phyloP scores from a whole-genome alignment of 2,329 filamentous ascomycete species.

The Apiospora saccharicola region DNA sequence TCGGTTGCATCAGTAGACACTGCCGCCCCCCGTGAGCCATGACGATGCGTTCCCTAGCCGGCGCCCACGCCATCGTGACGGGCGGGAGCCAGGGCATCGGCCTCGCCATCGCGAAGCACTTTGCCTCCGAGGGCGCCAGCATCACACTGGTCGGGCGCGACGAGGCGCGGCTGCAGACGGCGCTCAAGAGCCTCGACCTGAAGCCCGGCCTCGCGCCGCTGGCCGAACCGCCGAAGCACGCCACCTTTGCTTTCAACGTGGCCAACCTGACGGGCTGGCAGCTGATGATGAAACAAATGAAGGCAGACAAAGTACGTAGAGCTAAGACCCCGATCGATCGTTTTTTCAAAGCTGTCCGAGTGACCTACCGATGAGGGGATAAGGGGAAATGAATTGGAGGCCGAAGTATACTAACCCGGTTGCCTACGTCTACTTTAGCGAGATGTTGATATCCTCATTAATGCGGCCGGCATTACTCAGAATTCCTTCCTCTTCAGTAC shows the following conservation, averaged over 20 bases:
- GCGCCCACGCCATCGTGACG: constrained; percentile 67
- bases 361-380: neutral
- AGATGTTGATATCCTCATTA: constrained; percentile 70
- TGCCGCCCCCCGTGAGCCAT: neutral
- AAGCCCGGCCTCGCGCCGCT: constrained; percentile 24
- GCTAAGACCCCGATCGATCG: too few species aligned
- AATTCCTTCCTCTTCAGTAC: constrained; percentile 68
- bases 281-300: neutral
- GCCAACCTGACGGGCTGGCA: constrained; percentile 24
- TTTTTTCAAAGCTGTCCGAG: neutral
- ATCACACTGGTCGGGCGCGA: constrained; percentile 69
- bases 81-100: constrained; percentile 78
- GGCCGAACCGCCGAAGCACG: constrained; percentile 26
- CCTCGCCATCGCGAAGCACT: constrained; percentile 69
- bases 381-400: neutral
- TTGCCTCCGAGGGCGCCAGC: constrained; percentile 66
- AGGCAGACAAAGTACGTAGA: neutral
- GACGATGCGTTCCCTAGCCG: constrained; percentile 46
- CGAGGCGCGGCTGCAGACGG: constrained; percentile 48
- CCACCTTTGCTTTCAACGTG: constrained; percentile 35
- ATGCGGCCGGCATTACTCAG: constrained; percentile 79
- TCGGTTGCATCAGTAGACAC: neutral
- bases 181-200: constrained; percentile 42
- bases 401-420: neutral
- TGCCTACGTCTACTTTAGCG: constrained; percentile 29